phyloP scores from a whole-genome alignment of 441 rosid genomes.

The Gossypium gossypioides region DNA sequence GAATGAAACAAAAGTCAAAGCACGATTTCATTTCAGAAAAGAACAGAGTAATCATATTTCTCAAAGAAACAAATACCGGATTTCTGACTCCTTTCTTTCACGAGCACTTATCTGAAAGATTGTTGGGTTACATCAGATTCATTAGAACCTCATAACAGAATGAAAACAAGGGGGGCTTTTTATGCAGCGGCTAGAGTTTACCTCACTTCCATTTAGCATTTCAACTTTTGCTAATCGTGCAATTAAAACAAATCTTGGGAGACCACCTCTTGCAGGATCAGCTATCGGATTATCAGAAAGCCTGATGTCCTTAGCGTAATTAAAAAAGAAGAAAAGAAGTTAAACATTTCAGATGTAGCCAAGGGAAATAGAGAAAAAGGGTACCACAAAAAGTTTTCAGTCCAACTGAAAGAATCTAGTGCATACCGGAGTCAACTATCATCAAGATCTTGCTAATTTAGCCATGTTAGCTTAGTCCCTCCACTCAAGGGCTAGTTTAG shows the following conservation, averaged over 20 bases:
- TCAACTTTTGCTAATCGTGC: conserved; percentile 69
- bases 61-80: conserved; percentile 42
- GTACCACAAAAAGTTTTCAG: background rate
- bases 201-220: conserved; percentile 93
- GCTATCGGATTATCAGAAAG: conserved; percentile 79
- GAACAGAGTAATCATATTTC: background rate
- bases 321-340: conserved; percentile 13
- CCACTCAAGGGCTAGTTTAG: background rate
- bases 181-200: conserved; percentile 22
- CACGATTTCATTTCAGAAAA: conserved; percentile 5
- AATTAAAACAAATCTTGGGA: conserved; percentile 67
- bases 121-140: conserved; percentile 15
- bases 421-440: background rate
- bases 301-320: conserved; percentile 58
- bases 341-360: background rate
- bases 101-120: conserved; percentile 57
- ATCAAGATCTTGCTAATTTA: background rate
- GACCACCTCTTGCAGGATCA: conserved; percentile 67
- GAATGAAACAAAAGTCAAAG: background rate
- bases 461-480: background rate
- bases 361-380: background rate
- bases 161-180: background rate
- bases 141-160: conserved; percentile 6
- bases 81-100: conserved; percentile 93
- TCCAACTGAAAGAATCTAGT: background rate